Base-by-base conservation (phyloP, 2,329 filamentous ascomycete genomes). In the Monosporascus sp. region DNA sequence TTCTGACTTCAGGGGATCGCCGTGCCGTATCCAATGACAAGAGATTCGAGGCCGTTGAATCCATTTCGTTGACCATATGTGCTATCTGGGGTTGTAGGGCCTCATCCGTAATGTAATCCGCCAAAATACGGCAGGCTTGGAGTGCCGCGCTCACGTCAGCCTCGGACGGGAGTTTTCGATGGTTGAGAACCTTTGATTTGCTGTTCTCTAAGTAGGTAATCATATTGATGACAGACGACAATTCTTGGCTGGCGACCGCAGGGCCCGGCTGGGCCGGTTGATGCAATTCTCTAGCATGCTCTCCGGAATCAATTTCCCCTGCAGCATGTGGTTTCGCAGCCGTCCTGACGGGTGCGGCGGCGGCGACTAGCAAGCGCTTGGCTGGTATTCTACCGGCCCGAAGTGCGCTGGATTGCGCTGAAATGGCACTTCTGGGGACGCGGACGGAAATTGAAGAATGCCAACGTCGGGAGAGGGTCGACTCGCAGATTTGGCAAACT, bases 21-120 rank as follows among this genome's bases (percentile, higher is more conserved):
- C 46, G 59, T 36, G 58, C 52, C 19, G 54, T 59, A 50, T 72
- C 71, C 36, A 73, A 56, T 5, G 66, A 70, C 27, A 73, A 61
- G 2, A 73, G 63, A 24, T 65, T 66, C 20, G 69, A 69, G 45
- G 69, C 66, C 17, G 66, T 64, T 19, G 68, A 67, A 49, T 66
- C 76, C 20, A 77, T 61, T 44, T 69, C 64, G 31, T 51, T 61
- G 8, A 63, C 55, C 52, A 66, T 65, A 45, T 66, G 66, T 45
- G 59, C 56, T n/a, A 66, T 61, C 51, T 66, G 64, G 6, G 64
- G 64, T 49, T 65, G 64, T 24, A 65, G 59, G 2, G 62, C 46
- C 17, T 68, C 66, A 49, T 68, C 64, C 53, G 61, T 66, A 31
- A 68, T 60, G 53, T 63, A 66, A 49, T 62, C 59, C 2, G 66